phyloP scores from a whole-genome alignment of 306 rosid species.

The Quercus agrifolia region DNA sequence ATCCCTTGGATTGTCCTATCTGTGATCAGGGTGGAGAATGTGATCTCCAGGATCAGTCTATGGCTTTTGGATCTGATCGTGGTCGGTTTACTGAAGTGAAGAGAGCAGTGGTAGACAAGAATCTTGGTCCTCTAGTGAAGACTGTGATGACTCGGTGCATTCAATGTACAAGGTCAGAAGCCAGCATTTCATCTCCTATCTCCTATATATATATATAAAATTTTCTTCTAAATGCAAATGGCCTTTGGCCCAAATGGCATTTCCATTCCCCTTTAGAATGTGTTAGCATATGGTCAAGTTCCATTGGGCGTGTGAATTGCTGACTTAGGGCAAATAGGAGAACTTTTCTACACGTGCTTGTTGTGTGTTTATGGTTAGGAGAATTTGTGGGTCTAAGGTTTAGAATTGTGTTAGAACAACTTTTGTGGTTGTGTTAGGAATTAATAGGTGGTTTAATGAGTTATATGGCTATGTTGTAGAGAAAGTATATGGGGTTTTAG shows the following conservation, averaged over 20 bases:
- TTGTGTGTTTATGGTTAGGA: not conserved
- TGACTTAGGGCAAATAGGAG: not conserved
- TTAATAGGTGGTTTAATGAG: too few species aligned
- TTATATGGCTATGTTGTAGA: too few species aligned
- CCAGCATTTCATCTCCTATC: not conserved
- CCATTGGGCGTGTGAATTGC: not conserved
- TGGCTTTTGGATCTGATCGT: conserved; percentile 99
- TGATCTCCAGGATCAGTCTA: conserved; percentile 99
- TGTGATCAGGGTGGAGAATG: conserved; percentile 99
- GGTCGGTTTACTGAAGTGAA: conserved; percentile 96
- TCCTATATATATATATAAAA: not conserved
- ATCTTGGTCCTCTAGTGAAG: conserved; percentile 97
- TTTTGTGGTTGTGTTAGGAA: too few species aligned
- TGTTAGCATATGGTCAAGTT: not conserved
- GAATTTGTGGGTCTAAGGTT: too few species aligned
- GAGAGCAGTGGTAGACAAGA: conserved; percentile 96
- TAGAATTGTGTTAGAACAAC: too few species aligned
- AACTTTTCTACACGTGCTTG: too few species aligned
- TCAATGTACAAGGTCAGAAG: conserved; percentile 88
- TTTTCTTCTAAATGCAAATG: not conserved
- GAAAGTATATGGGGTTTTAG: too few species aligned
- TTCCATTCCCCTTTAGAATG: not conserved
- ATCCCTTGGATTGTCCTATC: conserved; percentile 98
- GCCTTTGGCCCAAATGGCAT: not conserved
- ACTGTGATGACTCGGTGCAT: conserved; percentile 99